These are phyloP conservation scores for Didymella segeticola DNA, from an alignment of 2,329 filamentous ascomycete species.

Conservation along the genomic window DNA sequence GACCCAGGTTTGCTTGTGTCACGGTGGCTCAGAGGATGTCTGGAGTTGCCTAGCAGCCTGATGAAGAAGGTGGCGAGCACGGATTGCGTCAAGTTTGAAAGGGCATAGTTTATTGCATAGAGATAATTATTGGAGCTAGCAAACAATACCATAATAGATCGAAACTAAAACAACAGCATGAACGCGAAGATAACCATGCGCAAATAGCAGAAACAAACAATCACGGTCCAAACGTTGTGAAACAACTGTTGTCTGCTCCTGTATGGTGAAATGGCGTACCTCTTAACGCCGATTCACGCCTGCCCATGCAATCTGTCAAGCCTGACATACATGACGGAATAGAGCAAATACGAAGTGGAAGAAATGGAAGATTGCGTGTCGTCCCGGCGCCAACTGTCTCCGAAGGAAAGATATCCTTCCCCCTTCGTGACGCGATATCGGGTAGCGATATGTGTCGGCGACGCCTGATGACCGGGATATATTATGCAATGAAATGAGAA, in stretches of 20 bases:
- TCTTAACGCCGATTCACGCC: constrained; percentile 13
- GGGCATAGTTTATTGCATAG: neutral
- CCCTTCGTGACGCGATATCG: neutral
- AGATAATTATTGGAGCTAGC: constrained; percentile 15
- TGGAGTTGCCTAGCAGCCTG: neutral
- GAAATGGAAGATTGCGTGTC: neutral
- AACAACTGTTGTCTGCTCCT: constrained; percentile 3
- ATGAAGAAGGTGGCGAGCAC: neutral
- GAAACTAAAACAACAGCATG: constrained; percentile 8
- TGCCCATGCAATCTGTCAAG: constrained; percentile 19
- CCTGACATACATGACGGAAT: constrained; percentile 13
- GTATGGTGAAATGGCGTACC: neutral
- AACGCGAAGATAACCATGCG: neutral
- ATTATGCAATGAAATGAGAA: constrained; percentile 43
- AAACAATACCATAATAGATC: constrained; percentile 6
- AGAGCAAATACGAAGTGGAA: neutral
- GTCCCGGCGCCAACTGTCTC: neutral
- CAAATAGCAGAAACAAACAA: neutral
- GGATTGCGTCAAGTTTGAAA: neutral
- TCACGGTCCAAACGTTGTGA: neutral
- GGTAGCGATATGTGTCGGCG: constrained; percentile 15
- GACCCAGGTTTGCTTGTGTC: neutral
- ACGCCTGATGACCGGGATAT: constrained; percentile 31
- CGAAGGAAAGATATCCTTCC: constrained; percentile 7
- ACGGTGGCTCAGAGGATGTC: neutral